These are phyloP conservation scores for Scedosporium dehoogii DNA, from an alignment of 2,329 filamentous ascomycete species.

Conservation along the genomic window DNA sequence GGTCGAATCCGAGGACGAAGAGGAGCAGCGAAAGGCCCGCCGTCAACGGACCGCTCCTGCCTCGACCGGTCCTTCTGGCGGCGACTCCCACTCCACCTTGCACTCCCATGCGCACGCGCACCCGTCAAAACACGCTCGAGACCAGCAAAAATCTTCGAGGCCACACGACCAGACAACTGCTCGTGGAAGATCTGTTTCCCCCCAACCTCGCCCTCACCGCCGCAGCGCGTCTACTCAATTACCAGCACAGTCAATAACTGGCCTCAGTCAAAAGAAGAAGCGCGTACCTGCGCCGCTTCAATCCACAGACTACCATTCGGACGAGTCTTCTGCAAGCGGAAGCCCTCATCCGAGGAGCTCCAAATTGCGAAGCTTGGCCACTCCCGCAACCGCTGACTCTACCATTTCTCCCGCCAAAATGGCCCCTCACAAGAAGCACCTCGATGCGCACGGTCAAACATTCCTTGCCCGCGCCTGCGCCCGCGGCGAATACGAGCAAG, in stretches of 20 bases:
- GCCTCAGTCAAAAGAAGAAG: slow-evolving; percentile 50
- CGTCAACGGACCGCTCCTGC: slow-evolving; percentile 30
- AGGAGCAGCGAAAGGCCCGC: slow-evolving; percentile 41
- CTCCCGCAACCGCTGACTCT: slow-evolving; percentile 46
- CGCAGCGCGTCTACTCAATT: slow-evolving; percentile 57
- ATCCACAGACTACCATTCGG: slow-evolving; percentile 56
- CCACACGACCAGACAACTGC: background rate
- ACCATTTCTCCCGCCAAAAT: slow-evolving; percentile 60
- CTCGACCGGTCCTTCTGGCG: slow-evolving; percentile 10
- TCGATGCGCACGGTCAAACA: slow-evolving; percentile 88
- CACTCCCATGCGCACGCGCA: slow-evolving; percentile 2
- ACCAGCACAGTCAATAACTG: slow-evolving; percentile 42
- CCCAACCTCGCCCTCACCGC: slow-evolving; percentile 47
- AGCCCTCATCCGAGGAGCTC: slow-evolving; percentile 50
- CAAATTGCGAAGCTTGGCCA: slow-evolving; percentile 45
- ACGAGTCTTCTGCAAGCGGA: slow-evolving; percentile 53
- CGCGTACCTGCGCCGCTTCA: slow-evolving; percentile 51
- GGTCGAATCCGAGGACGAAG: slow-evolving; percentile 48
- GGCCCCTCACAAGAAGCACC: slow-evolving; percentile 68
- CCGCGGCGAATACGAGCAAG: slow-evolving; percentile 69
- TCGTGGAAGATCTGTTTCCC: slow-evolving; percentile 45
- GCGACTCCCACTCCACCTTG: background rate
- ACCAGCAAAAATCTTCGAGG: slow-evolving; percentile 1
- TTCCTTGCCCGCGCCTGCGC: slow-evolving; percentile 83
- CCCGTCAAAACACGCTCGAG: slow-evolving; percentile 4